A percentile compares a stretch with the other conserved stretches of the same genome.
phyloP scores from a whole-genome alignment of 2,329 filamentous ascomycete species.

The Pyrenophora tritici-repentis region DNA sequence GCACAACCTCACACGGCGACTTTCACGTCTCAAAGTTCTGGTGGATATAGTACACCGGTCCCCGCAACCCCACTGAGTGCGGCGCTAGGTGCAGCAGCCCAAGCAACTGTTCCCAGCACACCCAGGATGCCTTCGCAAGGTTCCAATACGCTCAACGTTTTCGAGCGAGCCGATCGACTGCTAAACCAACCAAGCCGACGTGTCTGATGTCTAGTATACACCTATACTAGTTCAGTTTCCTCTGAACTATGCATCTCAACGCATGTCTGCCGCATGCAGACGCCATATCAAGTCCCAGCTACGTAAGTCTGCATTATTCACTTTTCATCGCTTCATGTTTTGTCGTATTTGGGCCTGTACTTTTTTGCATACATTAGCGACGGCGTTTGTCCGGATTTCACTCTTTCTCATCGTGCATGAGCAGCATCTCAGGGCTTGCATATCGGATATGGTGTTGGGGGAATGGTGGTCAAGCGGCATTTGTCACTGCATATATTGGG shows the following conservation, averaged over 20 bases:
- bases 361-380: constrained; percentile 13
- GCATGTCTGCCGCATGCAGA: not conserved
- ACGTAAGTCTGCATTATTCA: not conserved
- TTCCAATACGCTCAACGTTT: constrained; percentile 40
- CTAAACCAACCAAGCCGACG: constrained; percentile 39
- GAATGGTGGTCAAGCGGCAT: not conserved
- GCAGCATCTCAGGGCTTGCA: constrained; percentile 8
- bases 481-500: not conserved
- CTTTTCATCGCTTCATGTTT: not conserved
- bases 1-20: constrained; percentile 34
- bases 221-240: not conserved
- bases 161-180: constrained; percentile 43
- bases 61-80: constrained; percentile 90
- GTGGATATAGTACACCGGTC: constrained; percentile 60
- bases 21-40: constrained; percentile 35
- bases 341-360: not conserved
- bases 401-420: constrained; percentile 7
- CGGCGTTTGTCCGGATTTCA: constrained; percentile 19
- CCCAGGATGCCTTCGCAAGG: constrained; percentile 33
- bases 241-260: not conserved
- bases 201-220: constrained; percentile 18
- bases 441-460: constrained; percentile 8
- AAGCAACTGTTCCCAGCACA: constrained; percentile 79
- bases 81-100: constrained; percentile 84
- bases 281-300: not conserved